Conservation (phyloP, 2,329 filamentous ascomycete species). For the Phyllosticta ampelicida region DNA sequence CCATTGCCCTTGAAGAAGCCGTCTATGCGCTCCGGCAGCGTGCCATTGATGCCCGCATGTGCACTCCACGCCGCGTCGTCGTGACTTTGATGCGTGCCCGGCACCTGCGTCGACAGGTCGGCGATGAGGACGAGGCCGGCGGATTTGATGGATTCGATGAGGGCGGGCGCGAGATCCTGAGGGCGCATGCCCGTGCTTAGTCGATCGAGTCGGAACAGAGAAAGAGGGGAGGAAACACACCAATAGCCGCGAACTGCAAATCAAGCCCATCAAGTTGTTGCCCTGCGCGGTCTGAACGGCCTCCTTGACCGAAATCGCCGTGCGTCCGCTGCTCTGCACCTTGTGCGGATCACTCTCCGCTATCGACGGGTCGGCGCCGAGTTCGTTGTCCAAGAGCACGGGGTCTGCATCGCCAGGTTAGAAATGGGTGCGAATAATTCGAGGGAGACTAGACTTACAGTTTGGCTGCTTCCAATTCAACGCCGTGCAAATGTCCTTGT, state of each 20-base stretch:
- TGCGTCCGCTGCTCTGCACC: conserved; percentile 53
- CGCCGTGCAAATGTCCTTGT: conserved; percentile 78
- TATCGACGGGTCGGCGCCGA: conserved; percentile 51
- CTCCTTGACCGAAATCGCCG: conserved; percentile 83
- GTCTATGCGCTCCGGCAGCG: conserved; percentile 70
- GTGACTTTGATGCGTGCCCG: conserved; percentile 14
- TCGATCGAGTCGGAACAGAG: too few relatives aligned
- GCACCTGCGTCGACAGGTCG: conserved; percentile 58
- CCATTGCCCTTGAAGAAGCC: conserved; percentile 78
- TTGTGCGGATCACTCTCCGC: conserved; percentile 27
- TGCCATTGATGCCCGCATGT: conserved; percentile 42
- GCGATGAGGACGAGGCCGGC: conserved; percentile 86
- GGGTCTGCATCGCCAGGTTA: conserved; percentile 46
- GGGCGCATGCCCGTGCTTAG: not conserved
- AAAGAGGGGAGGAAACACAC: conserved; percentile 40
- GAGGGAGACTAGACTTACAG: conserved; percentile 42
- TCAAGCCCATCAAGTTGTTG: conserved; percentile 97
- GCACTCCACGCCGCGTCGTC: conserved; percentile 10
- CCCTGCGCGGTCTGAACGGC: conserved; percentile 83
- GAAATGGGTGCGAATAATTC: not conserved
- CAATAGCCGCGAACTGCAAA: conserved; percentile 78
- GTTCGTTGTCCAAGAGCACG: conserved; percentile 87
- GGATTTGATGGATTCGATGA: conserved; percentile 89
- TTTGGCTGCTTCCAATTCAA: conserved; percentile 99
- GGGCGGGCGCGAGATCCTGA: conserved; percentile 86